Conservation (phyloP, 2,329 filamentous ascomycete species). For the Penicillium sp. region DNA sequence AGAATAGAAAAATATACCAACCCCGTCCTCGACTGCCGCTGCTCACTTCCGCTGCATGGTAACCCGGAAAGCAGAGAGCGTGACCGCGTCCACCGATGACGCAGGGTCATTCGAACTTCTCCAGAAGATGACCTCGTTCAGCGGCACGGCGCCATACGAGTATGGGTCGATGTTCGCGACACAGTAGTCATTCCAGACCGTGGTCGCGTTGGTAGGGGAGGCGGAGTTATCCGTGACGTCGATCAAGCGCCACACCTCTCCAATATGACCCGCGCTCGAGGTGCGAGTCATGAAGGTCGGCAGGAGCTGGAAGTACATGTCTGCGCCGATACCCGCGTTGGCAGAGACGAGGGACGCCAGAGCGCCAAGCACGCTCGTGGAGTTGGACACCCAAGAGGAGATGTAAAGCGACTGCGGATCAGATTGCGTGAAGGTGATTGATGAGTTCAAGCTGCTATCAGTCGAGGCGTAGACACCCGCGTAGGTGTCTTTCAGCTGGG, state of each 20-base stretch:
- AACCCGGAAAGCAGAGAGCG: constrained; percentile 34
- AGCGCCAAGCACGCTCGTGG: constrained; percentile 5
- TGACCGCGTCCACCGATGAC: constrained; percentile 20
- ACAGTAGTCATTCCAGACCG: constrained; percentile 36
- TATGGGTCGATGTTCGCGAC: constrained; percentile 30
- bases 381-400: constrained; percentile 9
- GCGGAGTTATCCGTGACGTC: constrained; percentile 14
- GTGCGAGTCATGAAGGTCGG: constrained; percentile 1
- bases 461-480: constrained; percentile 5
- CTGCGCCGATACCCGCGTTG: constrained; percentile 1
- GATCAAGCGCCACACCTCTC: constrained; percentile 37
- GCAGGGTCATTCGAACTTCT: constrained; percentile 9
- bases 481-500: constrained; percentile 12
- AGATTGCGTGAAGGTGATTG: constrained; percentile 4
- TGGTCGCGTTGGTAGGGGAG: constrained; percentile 3
- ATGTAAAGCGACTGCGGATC: constrained; percentile 3
- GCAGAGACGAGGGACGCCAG: constrained; percentile 3
- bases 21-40: too few relatives aligned
- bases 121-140: constrained; percentile 41
- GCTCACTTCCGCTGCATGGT: constrained; percentile 1
- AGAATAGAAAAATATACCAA: too few relatives aligned
- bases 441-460: constrained; percentile 2
- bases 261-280: constrained; percentile 9
- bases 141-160: constrained; percentile 32
- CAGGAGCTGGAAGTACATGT: constrained; percentile 6